phyloP scores from a whole-genome alignment of 2,329 filamentous ascomycete species.

The Aspergillus candidus region DNA sequence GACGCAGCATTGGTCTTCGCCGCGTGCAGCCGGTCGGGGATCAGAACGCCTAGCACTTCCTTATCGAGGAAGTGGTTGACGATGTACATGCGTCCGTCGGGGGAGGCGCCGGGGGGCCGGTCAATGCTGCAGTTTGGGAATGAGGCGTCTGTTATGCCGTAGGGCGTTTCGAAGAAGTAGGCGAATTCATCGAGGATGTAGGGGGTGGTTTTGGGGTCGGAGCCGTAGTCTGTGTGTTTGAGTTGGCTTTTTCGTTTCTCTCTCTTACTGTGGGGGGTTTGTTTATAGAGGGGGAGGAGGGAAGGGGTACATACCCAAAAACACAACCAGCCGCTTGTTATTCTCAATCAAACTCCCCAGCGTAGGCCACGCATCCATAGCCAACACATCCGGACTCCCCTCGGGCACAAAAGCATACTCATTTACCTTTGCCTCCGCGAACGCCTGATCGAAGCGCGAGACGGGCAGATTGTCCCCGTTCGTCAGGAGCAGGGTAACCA shows the following conservation, averaged over 20 bases:
- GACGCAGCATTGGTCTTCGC: constrained; percentile 39
- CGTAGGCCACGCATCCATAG: constrained; percentile 39
- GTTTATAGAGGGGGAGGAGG: background rate
- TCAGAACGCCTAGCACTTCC: constrained; percentile 35
- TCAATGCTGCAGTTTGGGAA: constrained; percentile 42
- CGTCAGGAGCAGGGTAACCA: constrained; percentile 58
- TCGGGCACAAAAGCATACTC: constrained; percentile 34
- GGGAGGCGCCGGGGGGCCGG: constrained; percentile 34
- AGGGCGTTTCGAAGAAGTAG: constrained; percentile 45
- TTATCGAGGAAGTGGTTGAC: constrained; percentile 46
- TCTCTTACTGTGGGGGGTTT: background rate
- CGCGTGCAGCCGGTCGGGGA: constrained; percentile 39
- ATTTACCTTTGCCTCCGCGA: constrained; percentile 26
- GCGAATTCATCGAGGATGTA: constrained; percentile 41
- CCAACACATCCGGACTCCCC: constrained; percentile 21
- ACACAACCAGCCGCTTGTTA: constrained; percentile 40
- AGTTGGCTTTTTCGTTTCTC: background rate
- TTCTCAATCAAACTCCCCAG: constrained; percentile 36
- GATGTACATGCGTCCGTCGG: constrained; percentile 41
- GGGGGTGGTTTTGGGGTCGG: constrained; percentile 32
- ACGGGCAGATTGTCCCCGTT: constrained; percentile 48
- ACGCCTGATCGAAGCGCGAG: constrained; percentile 28
- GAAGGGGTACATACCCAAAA: constrained; percentile 30
- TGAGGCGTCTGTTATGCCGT: constrained; percentile 34
- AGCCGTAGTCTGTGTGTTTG: constrained; percentile 31